Conservation (phyloP, 1,284 basidiomycete genomes). For the Sanguinoderma infundibulare region DNA sequence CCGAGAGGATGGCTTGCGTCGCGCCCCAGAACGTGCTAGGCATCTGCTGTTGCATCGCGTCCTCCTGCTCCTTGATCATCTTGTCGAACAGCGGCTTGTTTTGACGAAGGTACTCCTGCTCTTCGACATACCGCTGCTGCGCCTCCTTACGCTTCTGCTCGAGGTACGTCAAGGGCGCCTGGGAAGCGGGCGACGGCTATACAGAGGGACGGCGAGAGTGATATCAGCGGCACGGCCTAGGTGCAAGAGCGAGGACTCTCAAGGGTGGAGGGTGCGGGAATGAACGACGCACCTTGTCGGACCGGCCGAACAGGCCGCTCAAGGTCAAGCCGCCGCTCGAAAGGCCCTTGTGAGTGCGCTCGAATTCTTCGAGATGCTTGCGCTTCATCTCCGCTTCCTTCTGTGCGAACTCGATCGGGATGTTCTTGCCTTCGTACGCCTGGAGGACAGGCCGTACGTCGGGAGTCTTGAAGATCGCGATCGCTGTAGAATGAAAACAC, state of each 20-base stretch:
- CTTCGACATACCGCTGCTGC: constrained; percentile 83
- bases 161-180: constrained; percentile 81
- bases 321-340: constrained; percentile 57
- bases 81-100: constrained; percentile 85
- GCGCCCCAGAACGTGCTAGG: constrained; percentile 41
- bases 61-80: constrained; percentile 81
- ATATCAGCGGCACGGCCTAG: neutral
- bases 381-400: constrained; percentile 83
- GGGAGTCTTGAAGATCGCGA: constrained; percentile 82
- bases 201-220: neutral
- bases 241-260: constrained; percentile 1
- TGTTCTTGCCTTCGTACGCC: constrained; percentile 87
- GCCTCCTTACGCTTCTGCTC: constrained; percentile 91
- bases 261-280: neutral
- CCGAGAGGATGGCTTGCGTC: constrained; percentile 23
- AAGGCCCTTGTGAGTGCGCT: constrained; percentile 53
- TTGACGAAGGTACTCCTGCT: constrained; percentile 85
- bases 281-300: constrained; percentile 34
- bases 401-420: constrained; percentile 89
- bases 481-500: constrained; percentile 53
- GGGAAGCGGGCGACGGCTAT: constrained; percentile 33
- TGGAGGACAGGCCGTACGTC: constrained; percentile 90
- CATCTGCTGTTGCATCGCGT: constrained; percentile 72
- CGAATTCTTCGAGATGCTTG: constrained; percentile 84
- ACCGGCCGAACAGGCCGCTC: constrained; percentile 63